Conservation (phyloP, 768 basidiomycete species). For the Suillus lakei region DNA sequence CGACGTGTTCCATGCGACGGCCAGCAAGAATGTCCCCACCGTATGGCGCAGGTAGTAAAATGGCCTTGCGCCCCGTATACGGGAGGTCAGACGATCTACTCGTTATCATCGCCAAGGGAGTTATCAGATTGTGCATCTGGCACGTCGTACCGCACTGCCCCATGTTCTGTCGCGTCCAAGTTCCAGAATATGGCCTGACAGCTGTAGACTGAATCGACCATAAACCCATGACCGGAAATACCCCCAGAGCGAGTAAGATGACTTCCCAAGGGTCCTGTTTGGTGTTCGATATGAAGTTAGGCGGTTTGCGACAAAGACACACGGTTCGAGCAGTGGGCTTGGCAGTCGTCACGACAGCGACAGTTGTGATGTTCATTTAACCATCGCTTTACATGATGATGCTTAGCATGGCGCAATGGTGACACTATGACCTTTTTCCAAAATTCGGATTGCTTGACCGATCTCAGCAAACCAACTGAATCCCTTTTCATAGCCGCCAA, state of each 20-base stretch:
- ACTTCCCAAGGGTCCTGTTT: background rate
- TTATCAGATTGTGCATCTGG: background rate
- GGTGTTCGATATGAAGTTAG: background rate
- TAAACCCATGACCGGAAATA: background rate
- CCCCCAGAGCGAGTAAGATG: background rate
- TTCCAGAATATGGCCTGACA: background rate
- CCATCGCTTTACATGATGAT: background rate
- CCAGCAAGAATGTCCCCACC: background rate
- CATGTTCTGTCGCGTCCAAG: background rate
- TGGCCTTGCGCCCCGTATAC: background rate
- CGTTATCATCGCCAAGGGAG: too few species aligned
- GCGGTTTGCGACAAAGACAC: background rate
- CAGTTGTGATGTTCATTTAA: background rate
- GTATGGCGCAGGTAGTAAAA: background rate
- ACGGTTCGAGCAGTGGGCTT: too few species aligned
- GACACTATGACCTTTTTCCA: slow-evolving; percentile 58
- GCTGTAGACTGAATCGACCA: background rate
- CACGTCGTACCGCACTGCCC: background rate
- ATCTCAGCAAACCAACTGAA: slow-evolving; percentile 75
- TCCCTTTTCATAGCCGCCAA: slow-evolving; percentile 57
- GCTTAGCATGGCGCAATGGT: slow-evolving; percentile 44
- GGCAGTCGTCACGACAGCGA: too few species aligned
- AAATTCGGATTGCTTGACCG: slow-evolving; percentile 60
- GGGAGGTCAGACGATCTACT: background rate
- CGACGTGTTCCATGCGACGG: background rate